These are phyloP conservation scores for Lomentospora prolificans DNA, from an alignment of 2,329 filamentous ascomycete genomes.

Conservation along the genomic window DNA sequence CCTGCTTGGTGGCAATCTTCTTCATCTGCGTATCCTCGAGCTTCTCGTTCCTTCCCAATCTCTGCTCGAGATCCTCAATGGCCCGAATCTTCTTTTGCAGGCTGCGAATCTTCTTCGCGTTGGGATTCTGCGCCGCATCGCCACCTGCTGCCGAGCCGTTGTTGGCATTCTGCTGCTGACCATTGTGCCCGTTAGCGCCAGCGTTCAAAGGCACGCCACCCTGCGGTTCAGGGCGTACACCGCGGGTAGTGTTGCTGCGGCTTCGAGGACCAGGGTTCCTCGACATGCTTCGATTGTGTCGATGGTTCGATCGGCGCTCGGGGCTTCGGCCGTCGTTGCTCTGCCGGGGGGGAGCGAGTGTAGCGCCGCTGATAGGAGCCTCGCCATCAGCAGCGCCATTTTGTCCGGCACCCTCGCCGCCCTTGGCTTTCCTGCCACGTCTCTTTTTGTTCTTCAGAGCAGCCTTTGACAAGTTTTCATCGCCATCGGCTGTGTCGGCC, in stretches of 20 bases:
- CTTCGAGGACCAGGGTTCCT: constrained; percentile 38
- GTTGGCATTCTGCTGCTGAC: constrained; percentile 15
- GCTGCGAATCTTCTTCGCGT: constrained; percentile 88
- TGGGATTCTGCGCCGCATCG: constrained; percentile 50
- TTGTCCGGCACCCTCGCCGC: constrained; percentile 52
- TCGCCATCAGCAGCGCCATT: constrained; percentile 16
- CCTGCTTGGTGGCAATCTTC: constrained; percentile 86
- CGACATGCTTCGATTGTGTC: constrained; percentile 48
- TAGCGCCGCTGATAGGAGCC: constrained; percentile 20
- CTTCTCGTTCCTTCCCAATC: constrained; percentile 87
- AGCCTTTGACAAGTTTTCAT: constrained; percentile 70
- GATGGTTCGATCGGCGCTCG: constrained; percentile 43
- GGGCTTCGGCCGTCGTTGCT: constrained; percentile 45
- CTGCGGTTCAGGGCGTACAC: constrained; percentile 15
- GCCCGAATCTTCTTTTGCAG: constrained; percentile 95
- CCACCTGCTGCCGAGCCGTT: constrained; percentile 31
- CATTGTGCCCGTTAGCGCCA: not conserved
- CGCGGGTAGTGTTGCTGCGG: constrained; percentile 42
- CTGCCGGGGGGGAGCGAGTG: constrained; percentile 36
- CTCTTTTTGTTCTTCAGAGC: constrained; percentile 99
- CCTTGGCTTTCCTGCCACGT: constrained; percentile 81
- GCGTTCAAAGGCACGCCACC: constrained; percentile 1
- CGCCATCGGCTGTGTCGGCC: constrained; percentile 53
- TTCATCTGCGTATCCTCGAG: constrained; percentile 97
- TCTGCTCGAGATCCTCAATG: constrained; percentile 97